phyloP scores from a whole-genome alignment of 805 yeast genomes.

The Candida montana region DNA sequence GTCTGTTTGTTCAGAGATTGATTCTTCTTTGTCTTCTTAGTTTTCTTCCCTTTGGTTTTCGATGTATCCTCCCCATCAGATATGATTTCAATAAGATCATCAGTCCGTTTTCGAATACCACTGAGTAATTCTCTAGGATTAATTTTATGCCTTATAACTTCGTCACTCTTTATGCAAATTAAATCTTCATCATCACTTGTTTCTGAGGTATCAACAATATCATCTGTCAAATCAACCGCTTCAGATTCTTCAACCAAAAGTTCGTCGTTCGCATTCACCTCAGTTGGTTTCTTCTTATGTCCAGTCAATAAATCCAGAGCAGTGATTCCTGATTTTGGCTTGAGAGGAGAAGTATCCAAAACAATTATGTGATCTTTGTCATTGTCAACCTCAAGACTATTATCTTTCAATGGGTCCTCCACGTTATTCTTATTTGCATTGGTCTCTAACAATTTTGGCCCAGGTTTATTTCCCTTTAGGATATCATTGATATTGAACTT shows the following conservation, averaged over 20 bases:
- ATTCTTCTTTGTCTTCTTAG: neutral
- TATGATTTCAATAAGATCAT: conserved; percentile 12
- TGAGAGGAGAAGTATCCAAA: neutral
- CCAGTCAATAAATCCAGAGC: conserved; percentile 3
- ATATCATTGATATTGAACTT: too few species aligned
- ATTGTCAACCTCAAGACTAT: too few species aligned
- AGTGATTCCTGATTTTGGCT: neutral
- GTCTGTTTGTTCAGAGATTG: too few species aligned
- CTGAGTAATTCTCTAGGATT: conserved; percentile 3
- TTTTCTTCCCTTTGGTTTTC: conserved; percentile 2
- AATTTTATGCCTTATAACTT: neutral
- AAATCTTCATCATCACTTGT: neutral
- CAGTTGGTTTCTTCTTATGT: neutral
- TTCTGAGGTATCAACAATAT: too few species aligned
- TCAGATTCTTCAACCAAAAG: neutral
- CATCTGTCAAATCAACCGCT: neutral
- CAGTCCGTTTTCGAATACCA: neutral
- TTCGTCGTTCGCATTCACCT: neutral
- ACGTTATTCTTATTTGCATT: too few species aligned
- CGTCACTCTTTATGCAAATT: neutral
- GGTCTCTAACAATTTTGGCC: too few species aligned
- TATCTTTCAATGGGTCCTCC: too few species aligned
- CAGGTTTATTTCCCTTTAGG: too few species aligned
- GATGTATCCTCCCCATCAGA: conserved; percentile 10
- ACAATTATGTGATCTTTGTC: neutral